Conservation (phyloP, 352 stramenopile species). For the Aphanomyces cochlioides region DNA sequence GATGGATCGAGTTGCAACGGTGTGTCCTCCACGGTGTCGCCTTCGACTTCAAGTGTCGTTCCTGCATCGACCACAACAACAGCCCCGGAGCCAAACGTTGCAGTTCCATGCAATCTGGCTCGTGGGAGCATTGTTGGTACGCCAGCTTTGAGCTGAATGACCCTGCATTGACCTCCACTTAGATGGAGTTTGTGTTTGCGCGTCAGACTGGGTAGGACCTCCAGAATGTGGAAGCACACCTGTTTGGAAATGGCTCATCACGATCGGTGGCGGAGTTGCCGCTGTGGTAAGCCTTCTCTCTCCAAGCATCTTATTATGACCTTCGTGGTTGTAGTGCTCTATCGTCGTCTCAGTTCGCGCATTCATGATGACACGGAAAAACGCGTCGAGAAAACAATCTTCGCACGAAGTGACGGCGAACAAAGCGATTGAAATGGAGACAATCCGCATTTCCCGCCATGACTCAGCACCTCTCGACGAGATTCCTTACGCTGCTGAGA, state of each 20-base stretch:
- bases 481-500: not conserved
- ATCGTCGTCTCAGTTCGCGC: constrained; percentile 22
- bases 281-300: constrained; percentile 35
- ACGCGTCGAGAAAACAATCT: not conserved
- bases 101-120: constrained; percentile 2
- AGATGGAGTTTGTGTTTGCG: constrained; percentile 45
- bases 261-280: constrained; percentile 52
- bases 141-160: not conserved
- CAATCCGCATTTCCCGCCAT: constrained; percentile 8
- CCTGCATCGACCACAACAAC: too few species aligned
- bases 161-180: not conserved
- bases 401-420: too few species aligned
- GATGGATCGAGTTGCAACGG: not conserved
- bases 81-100: not conserved
- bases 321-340: constrained; percentile 11
- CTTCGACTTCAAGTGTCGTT: too few species aligned
- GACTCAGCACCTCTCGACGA: not conserved
- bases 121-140: constrained; percentile 18
- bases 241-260: constrained; percentile 56
- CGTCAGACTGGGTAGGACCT: constrained; percentile 57
- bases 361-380: constrained; percentile 13
- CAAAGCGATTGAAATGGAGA: constrained; percentile 6
- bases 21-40: not conserved
- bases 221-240: constrained; percentile 49
- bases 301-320: not conserved